Conservation (phyloP, 257 asterid species). For the Nicotiana noctiflora region DNA sequence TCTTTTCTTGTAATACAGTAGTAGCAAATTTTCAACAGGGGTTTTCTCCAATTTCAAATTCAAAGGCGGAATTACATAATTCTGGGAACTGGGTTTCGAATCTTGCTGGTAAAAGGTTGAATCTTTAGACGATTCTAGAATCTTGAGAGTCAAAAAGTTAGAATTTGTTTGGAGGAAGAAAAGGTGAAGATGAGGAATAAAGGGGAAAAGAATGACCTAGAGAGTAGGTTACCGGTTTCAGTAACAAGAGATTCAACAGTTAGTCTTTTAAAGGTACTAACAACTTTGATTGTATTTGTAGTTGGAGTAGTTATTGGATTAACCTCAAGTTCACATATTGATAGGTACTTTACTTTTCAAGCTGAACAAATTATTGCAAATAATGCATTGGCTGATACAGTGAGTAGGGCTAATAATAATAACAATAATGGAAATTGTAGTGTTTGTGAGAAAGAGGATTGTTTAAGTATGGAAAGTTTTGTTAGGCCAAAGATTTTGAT, state of each 20-base stretch:
- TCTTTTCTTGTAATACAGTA: background rate
- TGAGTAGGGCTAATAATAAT: slow-evolving; percentile 1
- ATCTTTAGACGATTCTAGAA: background rate
- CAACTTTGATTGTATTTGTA: no score
- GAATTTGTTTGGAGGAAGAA: background rate
- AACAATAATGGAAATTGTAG: slow-evolving; percentile 10
- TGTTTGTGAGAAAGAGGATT: slow-evolving; percentile 40
- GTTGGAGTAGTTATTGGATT: slow-evolving; percentile 73
- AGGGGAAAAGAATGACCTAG: slow-evolving; percentile 59
- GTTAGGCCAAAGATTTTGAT: background rate
- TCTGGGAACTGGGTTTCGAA: background rate
- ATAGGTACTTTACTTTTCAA: slow-evolving; percentile 44
- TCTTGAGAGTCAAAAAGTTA: background rate
- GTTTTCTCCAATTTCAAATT: background rate
- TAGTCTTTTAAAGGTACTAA: slow-evolving; percentile 15
- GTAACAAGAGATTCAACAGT: slow-evolving; percentile 46
- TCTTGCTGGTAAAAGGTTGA: background rate
- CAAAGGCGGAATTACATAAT: background rate
- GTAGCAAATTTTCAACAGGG: background rate
- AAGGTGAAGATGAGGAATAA: slow-evolving; percentile 35
- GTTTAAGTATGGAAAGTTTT: slow-evolving; percentile 34
- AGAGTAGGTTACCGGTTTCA: slow-evolving; percentile 21
- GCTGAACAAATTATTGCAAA: slow-evolving; percentile 29
- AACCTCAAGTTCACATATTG: slow-evolving; percentile 71
- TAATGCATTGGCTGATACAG: slow-evolving; percentile 20